Evolutionary conservation across 441 rosid species (phyloP), one percentile per base, ranked within the genome.

Genomic region (Gossypium gossypioides): DNA sequence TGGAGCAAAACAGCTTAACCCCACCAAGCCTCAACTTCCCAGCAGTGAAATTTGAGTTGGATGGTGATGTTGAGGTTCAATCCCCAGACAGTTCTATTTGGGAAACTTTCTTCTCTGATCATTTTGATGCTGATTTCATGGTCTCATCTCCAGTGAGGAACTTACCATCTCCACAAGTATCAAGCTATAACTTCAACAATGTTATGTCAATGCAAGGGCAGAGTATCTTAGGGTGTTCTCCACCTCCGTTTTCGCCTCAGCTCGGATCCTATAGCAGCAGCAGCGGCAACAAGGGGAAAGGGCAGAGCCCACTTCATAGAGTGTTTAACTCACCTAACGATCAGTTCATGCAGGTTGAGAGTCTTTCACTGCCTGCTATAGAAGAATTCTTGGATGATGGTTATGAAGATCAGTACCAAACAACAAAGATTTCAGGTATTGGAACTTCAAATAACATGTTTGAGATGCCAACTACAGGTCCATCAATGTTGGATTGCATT

Each of bases 101-200:
- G 84, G 89, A 86, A 74, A 80, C 83, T 2, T 85, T 85, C 32
- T 84, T 86, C 77, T 73, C 90, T 3, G 89, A 88, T 68, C 79
- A 86, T 18, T 66, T 86, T 4, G 93, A 85, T 34, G 61, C 76
- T 1, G 90, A 88, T 67, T 85, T 84, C 88, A 88, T 84, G 93
- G 73, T 88, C 13, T 81, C 82, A 0, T 88, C 93, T 56, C 90
- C 90, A 0, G 86, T 78, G 21, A 78, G 88, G 73, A 85, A 77
- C 74, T 68, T 79, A 27, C 78, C 84, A 0, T 79, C 85, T 0
- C 79, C 85, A 1, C 85, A 67, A 37, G 8, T 78, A 2, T 73
- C 83, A 9, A 71, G 65, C 63, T 72, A 57, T 68, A 82, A 58
- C 55, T 68, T 63, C 68, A 77, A 58, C 69, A 67, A 72, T 40